A percentile compares a stretch with the other conserved stretches of the same genome.
Conservation (phyloP, 2,329 filamentous ascomycete genomes). For the Chaetomium strumarium region DNA sequence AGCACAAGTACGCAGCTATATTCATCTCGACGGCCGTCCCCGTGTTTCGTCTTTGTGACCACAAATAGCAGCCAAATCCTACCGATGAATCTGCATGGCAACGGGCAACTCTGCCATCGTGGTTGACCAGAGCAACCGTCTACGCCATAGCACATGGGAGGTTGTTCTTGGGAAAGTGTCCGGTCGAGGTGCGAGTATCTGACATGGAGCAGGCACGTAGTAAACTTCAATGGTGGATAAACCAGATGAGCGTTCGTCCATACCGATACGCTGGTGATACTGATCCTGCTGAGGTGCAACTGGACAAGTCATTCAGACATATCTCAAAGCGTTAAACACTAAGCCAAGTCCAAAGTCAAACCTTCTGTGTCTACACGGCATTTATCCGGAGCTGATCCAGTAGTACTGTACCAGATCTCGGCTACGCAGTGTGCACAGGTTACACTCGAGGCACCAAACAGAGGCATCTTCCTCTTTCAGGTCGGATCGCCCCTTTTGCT, state of each 20-base stretch:
- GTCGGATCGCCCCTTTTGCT: neutral
- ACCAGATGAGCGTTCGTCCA: too few relatives aligned
- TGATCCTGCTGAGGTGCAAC: too few relatives aligned
- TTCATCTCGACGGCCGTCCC: too few relatives aligned
- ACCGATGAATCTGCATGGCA: slow-evolving; percentile 16
- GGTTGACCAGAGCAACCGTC: slow-evolving; percentile 21
- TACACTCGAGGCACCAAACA: neutral
- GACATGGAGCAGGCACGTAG: slow-evolving; percentile 15
- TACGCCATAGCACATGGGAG: slow-evolving; percentile 18
- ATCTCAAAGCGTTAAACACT: too few relatives aligned
- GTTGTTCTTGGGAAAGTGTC: slow-evolving; percentile 18
- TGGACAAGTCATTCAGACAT: too few relatives aligned
- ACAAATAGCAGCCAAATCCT: too few relatives aligned
- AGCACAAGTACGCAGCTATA: too few relatives aligned
- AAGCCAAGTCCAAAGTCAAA: too few relatives aligned
- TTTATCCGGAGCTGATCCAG: neutral
- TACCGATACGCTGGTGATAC: too few relatives aligned
- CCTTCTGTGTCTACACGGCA: neutral
- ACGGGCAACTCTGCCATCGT: slow-evolving; percentile 19
- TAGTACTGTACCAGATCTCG: neutral
- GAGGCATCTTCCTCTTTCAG: too few relatives aligned
- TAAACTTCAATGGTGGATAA: too few relatives aligned
- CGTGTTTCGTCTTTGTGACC: too few relatives aligned
- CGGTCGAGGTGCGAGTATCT: slow-evolving; percentile 19
- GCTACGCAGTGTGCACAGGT: neutral